Base-by-base conservation (phyloP, 768 basidiomycete genomes). In the Ramaria rubella region DNA sequence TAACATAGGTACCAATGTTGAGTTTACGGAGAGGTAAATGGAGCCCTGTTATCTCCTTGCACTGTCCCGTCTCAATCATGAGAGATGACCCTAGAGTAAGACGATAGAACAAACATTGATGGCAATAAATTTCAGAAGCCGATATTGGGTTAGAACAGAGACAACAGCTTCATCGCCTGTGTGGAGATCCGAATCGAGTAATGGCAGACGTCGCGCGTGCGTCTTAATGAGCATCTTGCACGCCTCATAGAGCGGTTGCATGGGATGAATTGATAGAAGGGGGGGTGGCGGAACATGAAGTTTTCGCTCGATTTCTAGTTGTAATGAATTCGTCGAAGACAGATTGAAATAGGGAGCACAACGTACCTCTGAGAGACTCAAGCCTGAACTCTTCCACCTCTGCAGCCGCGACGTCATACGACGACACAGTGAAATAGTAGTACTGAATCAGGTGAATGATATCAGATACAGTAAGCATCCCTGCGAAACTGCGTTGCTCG, bases 361-460 rank as follows among this genome's bases (percentile, higher is more conserved):
- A 69, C 80, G 36, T 65, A 91, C 95, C 93, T 81, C 96, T 75
- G 58, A 99, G 73, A 49, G 85, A 83, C 67, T 94, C 90, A 29
- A 99, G 77, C 30, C 89, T 81, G 68, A 99, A 92, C 0, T 83
- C 87, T 68, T 98, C 95, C 3, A 98, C 95, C 64, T 98, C 94
- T 11, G 85, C 81, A 0, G 86, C 82, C 5, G 93, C 94, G 52
- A 82, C 83, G 63, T 93, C 93, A 69, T 83, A 88, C 34, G 85
- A 85, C 30, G 88, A 85, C 2, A 80, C 74, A 12, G 87, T 90
- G 46, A 86, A 83, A 71, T 97, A 96, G 71, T 97, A 99, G 74
- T 94, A 96, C 65, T 99, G 96, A 62, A 99, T 98, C 61, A 99
- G 83, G 69, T 99, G 96, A 57, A 99, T 97, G 69, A 99, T 94